phyloP scores from a whole-genome alignment of 1,284 basidiomycete genomes.

The Melanopsichium pennsylvanicum region DNA sequence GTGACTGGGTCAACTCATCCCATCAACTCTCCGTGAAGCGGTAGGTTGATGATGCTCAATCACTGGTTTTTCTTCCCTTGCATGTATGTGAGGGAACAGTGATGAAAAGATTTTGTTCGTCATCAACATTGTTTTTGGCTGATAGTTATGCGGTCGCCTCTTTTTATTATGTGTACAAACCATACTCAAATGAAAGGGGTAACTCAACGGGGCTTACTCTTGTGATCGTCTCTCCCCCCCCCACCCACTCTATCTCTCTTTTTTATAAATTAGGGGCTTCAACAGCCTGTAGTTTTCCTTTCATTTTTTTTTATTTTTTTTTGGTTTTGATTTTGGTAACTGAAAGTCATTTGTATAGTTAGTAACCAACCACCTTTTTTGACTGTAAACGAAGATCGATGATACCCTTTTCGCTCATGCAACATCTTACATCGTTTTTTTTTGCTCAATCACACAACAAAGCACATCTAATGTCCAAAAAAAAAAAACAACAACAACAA shows the following conservation, averaged over 20 bases:
- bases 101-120: constrained; percentile 39
- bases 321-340: no score
- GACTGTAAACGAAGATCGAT: background rate
- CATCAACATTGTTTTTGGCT: no score
- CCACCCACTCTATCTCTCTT: background rate
- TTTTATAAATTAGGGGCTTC: constrained; percentile 14
- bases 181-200: constrained; percentile 5
- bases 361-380: background rate
- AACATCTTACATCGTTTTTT: no score
- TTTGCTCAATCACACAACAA: no score
- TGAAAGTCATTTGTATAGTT: no score
- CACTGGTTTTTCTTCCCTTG: constrained; percentile 5
- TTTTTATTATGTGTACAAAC: background rate
- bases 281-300: constrained; percentile 32
- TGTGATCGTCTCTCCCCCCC: constrained; percentile 43
- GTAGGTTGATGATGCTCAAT: no score
- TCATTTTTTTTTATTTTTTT: background rate
- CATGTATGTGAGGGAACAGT: background rate
- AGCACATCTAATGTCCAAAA: no score
- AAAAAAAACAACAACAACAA: no score
- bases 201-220: constrained; percentile 58
- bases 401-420: no score
- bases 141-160: constrained; percentile 55
- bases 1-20: no score
- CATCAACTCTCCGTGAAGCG: no score